Conservation (phyloP, 1,284 basidiomycete genomes). For the Ustilago sp. region DNA sequence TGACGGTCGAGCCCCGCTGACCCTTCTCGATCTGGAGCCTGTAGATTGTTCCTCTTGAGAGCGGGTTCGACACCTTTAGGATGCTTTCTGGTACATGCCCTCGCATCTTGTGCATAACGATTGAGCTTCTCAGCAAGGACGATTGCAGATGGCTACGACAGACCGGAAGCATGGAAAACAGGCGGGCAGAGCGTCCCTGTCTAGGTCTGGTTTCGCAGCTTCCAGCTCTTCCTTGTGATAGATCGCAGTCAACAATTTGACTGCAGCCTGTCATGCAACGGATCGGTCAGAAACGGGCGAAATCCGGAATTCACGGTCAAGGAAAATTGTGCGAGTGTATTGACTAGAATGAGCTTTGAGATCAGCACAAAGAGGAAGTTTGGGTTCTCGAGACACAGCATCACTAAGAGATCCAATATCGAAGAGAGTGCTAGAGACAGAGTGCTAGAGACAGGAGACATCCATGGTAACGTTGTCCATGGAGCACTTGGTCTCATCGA, state of each 20-base stretch:
- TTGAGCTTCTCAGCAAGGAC: too few relatives aligned
- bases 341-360: too few relatives aligned
- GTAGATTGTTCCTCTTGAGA: not conserved
- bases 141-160: not conserved
- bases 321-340: too few relatives aligned
- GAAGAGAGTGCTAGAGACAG: not conserved
- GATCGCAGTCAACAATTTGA: too few relatives aligned
- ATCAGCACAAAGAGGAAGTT: not conserved
- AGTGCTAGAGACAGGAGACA: slow-evolving; percentile 4
- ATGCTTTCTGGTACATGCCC: not conserved
- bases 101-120: not conserved
- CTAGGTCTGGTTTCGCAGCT: too few relatives aligned
- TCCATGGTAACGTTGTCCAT: slow-evolving; percentile 19
- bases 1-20: not conserved
- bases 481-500: slow-evolving; percentile 17
- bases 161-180: not conserved
- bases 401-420: not conserved
- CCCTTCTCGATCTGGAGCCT: not conserved
- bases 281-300: too few relatives aligned
- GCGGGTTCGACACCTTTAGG: not conserved
- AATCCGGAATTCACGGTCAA: too few relatives aligned
- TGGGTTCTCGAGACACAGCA: not conserved
- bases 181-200: not conserved
- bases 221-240: too few relatives aligned
- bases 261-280: too few relatives aligned